phyloP scores from a whole-genome alignment of 108 stramenopile genomes.

The Cyclotella sp. region DNA sequence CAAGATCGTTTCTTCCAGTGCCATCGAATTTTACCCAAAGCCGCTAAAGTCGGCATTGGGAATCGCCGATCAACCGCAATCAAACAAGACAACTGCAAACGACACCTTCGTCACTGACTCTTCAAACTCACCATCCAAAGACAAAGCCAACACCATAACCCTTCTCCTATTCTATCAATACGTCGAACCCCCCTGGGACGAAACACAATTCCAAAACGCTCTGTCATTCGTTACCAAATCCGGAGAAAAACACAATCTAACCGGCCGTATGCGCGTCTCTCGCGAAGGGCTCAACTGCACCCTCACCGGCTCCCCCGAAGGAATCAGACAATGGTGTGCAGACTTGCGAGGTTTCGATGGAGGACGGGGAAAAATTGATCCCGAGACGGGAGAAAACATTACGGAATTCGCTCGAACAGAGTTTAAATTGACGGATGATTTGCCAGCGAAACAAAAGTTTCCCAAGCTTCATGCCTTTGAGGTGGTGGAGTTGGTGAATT shows the following conservation, averaged over 20 bases:
- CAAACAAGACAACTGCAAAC: conserved; percentile 21
- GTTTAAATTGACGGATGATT: conserved; percentile 83
- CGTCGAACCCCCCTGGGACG: conserved; percentile 85
- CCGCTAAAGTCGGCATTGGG: conserved; percentile 6
- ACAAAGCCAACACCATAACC: conserved; percentile 32
- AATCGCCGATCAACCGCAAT: neutral
- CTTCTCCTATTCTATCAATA: conserved; percentile 92
- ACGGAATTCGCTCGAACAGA: conserved; percentile 77
- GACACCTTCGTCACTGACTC: conserved; percentile 4
- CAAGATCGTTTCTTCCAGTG: conserved; percentile 27
- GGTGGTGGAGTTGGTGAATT: conserved; percentile 85
- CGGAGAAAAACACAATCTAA: conserved; percentile 59
- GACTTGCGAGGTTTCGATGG: conserved; percentile 66
- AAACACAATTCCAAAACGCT: conserved; percentile 61
- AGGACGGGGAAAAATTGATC: conserved; percentile 30
- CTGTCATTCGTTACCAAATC: conserved; percentile 50
- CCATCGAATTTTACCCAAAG: conserved; percentile 31
- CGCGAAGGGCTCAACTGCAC: conserved; percentile 93
- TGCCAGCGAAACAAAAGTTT: conserved; percentile 78
- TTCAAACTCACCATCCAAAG: neutral
- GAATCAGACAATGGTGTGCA: conserved; percentile 66
- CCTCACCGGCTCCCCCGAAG: conserved; percentile 63
- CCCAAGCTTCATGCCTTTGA: conserved; percentile 75
- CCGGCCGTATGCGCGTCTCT: conserved; percentile 87
- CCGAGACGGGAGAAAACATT: conserved; percentile 24